Evolutionary conservation across 371 early-diverging fungal species (phyloP), one percentile per base, ranked within the genome.

Genomic region (Chytridiales sp.): DNA sequence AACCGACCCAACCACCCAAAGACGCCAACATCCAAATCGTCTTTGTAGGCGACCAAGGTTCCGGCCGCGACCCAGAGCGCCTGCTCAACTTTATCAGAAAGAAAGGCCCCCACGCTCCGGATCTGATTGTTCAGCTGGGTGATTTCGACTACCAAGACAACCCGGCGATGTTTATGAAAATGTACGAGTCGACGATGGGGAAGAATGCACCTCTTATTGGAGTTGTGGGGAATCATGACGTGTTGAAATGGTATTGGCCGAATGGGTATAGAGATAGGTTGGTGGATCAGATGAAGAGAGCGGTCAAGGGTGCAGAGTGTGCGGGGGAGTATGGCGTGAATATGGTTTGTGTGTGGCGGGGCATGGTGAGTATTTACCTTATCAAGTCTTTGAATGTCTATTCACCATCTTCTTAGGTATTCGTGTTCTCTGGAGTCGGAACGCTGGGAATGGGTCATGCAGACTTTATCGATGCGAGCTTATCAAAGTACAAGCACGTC

Each of bases 151-250:
- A 72, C 47, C 31, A 17, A 29, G 70, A 70, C 44, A 47, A 64
- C 49, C 48, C 61, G 6, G 52, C 47, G 15, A 47, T 27, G 21
- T 61, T 43, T 47, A 60, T 68, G 47, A 40, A 51, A 13, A 35
- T 59, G 48, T 46, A 64, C 24, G 52, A 51, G 11, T 19, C 39
- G 11, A 24, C 22, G 1, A 17, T 70, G 29, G 67, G 69, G 5
- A 21, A 42, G 24, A 19, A 55, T 11, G 59, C 72, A 47, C 73
- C 73, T 11, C 55, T 69, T 15, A 30, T 76, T 38, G 56, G 49
- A 6, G 61, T 50, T 3, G 57, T 70, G 32, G 77, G 77, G 11
- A 76, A 76, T 46, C 77, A 76, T 54, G 77, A 76, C 48, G 34
- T 74, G 15, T 39, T 47, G 15, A 35, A 58, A n/a, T 76, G 74